phyloP scores from a whole-genome alignment of 179 eudicot genomes.

The Patellifolia procumbens region DNA sequence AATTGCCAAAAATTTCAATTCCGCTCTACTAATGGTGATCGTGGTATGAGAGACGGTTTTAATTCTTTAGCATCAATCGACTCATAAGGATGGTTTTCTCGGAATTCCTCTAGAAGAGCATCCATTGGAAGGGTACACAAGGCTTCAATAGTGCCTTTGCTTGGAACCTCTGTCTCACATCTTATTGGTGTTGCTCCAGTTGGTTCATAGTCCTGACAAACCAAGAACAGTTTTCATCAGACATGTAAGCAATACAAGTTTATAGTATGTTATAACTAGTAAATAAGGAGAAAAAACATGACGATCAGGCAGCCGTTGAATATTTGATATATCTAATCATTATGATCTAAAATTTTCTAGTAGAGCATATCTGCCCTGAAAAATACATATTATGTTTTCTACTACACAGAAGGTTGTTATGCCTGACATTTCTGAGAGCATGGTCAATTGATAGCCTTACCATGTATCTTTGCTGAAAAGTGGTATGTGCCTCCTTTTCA shows the following conservation, averaged over 20 bases:
- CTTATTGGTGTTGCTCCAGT: slow-evolving; percentile 80
- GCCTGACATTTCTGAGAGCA: background rate
- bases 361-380: background rate
- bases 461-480: slow-evolving; percentile 79
- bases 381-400: no score
- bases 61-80: slow-evolving; percentile 58
- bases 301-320: no score
- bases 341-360: background rate
- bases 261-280: background rate
- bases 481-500: slow-evolving; percentile 60
- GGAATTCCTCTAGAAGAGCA: slow-evolving; percentile 71
- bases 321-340: background rate
- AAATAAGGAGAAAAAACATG: background rate
- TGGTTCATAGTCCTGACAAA: slow-evolving; percentile 80
- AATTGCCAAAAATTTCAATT: slow-evolving; percentile 43
- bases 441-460: slow-evolving; percentile 35
- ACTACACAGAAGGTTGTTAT: background rate
- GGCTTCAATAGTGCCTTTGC: slow-evolving; percentile 76
- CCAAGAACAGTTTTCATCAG: background rate
- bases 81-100: slow-evolving; percentile 78
- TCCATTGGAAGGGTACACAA: slow-evolving; percentile 88
- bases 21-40: slow-evolving; percentile 73
- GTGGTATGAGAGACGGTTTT: slow-evolving; percentile 70
- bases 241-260: background rate
- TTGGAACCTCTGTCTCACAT: slow-evolving; percentile 76